Evolutionary conservation across 2,329 filamentous ascomycete species (phyloP).

Genomic region (Xylaria sp.): DNA sequence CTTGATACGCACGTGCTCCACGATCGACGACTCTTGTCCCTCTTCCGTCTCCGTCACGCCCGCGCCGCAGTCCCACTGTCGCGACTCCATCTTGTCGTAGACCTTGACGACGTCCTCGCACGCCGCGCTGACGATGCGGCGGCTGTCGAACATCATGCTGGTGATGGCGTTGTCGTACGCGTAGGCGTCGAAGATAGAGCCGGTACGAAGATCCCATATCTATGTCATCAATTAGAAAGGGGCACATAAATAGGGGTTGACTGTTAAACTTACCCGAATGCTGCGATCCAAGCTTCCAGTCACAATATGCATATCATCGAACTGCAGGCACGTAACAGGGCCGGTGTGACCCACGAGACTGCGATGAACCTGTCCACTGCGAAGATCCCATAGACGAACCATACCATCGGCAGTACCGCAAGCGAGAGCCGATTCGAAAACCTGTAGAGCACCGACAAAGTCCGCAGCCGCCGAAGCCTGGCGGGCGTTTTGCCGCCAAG

Average conservation of each 20-base stretch:
- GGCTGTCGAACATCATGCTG: slow-evolving; percentile 93
- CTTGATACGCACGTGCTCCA: slow-evolving; percentile 84
- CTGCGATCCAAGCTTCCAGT: slow-evolving; percentile 91
- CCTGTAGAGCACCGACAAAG: slow-evolving; percentile 91
- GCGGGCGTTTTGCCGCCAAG: slow-evolving; percentile 70
- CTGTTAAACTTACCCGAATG: slow-evolving; percentile 66
- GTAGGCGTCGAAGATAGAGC: slow-evolving; percentile 91
- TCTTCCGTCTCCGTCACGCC: slow-evolving; percentile 66
- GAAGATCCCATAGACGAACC: slow-evolving; percentile 93
- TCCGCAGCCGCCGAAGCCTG: slow-evolving; percentile 66
- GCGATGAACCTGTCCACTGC: slow-evolving; percentile 93
- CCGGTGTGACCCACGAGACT: slow-evolving; percentile 94
- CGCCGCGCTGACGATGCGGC: slow-evolving; percentile 83
- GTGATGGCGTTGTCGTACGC: slow-evolving; percentile 90
- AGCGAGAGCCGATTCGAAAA: slow-evolving; percentile 91
- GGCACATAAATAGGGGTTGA: background rate
- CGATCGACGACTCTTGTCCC: slow-evolving; percentile 58
- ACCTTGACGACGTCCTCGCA: slow-evolving; percentile 94
- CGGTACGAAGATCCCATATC: slow-evolving; percentile 98
- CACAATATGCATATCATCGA: slow-evolving; percentile 91
- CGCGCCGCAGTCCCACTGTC: slow-evolving; percentile 94
- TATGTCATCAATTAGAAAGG: slow-evolving; percentile 35
- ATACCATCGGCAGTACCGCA: slow-evolving; percentile 97
- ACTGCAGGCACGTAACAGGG: slow-evolving; percentile 88
- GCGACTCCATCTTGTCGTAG: slow-evolving; percentile 93